Evolutionary conservation across 208 protist species (phyloP), one percentile per base, ranked within the genome.

Genomic region (Tetramitus jugosus): DNA sequence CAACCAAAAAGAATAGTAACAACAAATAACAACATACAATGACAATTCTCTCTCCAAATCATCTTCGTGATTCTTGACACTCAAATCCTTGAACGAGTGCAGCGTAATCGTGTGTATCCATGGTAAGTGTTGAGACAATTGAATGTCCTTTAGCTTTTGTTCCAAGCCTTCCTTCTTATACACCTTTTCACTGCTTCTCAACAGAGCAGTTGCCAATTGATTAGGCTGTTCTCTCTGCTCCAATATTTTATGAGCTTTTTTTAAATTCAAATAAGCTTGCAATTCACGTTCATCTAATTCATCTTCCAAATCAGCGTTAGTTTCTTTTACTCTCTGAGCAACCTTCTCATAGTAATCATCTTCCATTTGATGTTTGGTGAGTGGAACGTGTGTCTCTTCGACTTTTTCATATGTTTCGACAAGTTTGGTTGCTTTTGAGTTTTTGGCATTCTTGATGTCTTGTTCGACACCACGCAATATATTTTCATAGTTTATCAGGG

Each of bases 1-100:
- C 26, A 14, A 60, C 29, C 29, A 29, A n/a, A n/a, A 60, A 60
- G 4, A 60, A 31, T 60, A 31, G 3, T 60, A 31, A 49, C 45
- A 49, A 49, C 14, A 49, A 31, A 60, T 60, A n/a, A n/a, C n/a
- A n/a, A 33, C 60, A 33, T 64, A 64, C 60, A 75, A 75, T 52
- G 26, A 14, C 31, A 75, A 14, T 76, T 76, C 69, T 61, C 69
- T 60, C 14, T 76, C 45, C 10, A 76, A n/a, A 43, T 76, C 69
- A 60, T 76, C 69, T 43, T 76, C 69, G 4, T 13, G 17, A 60
- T 76, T 61, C 31, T 76, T n/a, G 6, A 75, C 68, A n/a, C 37
- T 60, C 17, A 71, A 26, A 17, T 17, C 20, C 29, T 6, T 45
- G 20, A 7, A 35, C 2, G 39, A 74, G 26, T 29, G 33, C 14